Evolutionary conservation across 2,329 filamentous ascomycete genomes (phyloP).

Genomic region (Beauveria sp.): DNA sequence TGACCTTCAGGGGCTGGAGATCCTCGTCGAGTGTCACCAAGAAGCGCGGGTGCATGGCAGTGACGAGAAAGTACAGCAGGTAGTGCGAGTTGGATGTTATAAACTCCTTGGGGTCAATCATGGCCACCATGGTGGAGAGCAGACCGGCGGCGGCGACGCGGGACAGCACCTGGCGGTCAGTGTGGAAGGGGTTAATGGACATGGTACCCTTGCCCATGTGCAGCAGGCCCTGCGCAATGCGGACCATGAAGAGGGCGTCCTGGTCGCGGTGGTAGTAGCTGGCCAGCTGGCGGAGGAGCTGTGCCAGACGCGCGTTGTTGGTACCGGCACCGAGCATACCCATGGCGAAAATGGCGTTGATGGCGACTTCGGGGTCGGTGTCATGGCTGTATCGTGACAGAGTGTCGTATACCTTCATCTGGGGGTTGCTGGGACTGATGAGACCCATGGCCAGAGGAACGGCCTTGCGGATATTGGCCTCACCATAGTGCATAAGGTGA

Average conservation of each 20-base stretch:
- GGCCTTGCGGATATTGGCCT: constrained; percentile 91
- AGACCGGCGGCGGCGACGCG: constrained; percentile 84
- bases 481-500: constrained; percentile 98
- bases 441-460: constrained; percentile 95
- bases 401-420: constrained; percentile 99
- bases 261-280: constrained; percentile 98
- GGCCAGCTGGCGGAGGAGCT: constrained; percentile 86
- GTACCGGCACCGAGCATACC: constrained; percentile 92
- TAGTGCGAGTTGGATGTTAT: constrained; percentile 67
- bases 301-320: constrained; percentile 93
- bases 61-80: constrained; percentile 93
- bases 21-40: constrained; percentile 93
- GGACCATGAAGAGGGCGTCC: constrained; percentile 97
- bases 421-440: constrained; percentile 93
- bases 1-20: constrained; percentile 86
- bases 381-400: constrained; percentile 96
- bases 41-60: constrained; percentile 95
- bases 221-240: constrained; percentile 91
- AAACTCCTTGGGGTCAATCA: constrained; percentile 92
- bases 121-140: constrained; percentile 79
- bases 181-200: constrained; percentile 97
- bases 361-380: constrained; percentile 94
- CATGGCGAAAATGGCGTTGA: constrained; percentile 99
- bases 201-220: constrained; percentile 99
- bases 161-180: constrained; percentile 90